phyloP scores from a whole-genome alignment of 495 filamentous ascomycete species.

The Neurospora intermedia region DNA sequence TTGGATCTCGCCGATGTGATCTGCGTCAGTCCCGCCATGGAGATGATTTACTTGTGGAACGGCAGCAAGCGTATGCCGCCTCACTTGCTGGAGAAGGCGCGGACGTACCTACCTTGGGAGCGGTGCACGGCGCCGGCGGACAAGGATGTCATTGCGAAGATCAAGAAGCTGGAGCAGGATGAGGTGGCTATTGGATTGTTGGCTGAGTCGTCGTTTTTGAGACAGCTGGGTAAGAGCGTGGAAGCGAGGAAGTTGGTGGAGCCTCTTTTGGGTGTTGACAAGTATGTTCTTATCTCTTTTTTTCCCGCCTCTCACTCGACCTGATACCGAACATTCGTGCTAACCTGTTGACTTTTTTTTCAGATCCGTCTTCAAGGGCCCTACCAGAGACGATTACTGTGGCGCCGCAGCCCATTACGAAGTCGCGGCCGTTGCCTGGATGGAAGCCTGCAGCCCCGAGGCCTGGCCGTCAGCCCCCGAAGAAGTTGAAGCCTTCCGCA shows the following conservation, averaged over 20 bases:
- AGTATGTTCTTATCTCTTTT: slow-evolving; percentile 27
- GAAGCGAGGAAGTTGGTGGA: slow-evolving; percentile 56
- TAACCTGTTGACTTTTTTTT: neutral
- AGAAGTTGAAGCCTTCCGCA: slow-evolving; percentile 34
- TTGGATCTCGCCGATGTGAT: slow-evolving; percentile 71
- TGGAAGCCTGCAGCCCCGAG: slow-evolving; percentile 34
- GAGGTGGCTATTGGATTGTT: slow-evolving; percentile 62
- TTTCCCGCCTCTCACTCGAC: neutral
- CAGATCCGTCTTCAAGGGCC: slow-evolving; percentile 58
- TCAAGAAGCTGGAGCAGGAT: slow-evolving; percentile 54
- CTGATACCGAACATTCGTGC: neutral
- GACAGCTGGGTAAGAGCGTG: slow-evolving; percentile 47
- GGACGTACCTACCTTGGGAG: slow-evolving; percentile 55
- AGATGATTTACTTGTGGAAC: slow-evolving; percentile 97
- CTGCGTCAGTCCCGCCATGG: slow-evolving; percentile 72
- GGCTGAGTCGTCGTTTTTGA: slow-evolving; percentile 54
- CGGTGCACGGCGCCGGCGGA: slow-evolving; percentile 40
- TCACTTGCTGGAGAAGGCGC: slow-evolving; percentile 51
- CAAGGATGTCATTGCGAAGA: slow-evolving; percentile 40
- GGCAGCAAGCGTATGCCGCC: slow-evolving; percentile 65
- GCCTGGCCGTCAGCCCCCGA: slow-evolving; percentile 10
- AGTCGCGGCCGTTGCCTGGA: slow-evolving; percentile 74
- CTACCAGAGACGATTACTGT: slow-evolving; percentile 71
- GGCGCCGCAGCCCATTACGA: slow-evolving; percentile 79
- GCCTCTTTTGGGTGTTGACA: slow-evolving; percentile 49